Evolutionary conservation across 1,284 basidiomycete species (phyloP).

Genomic region (Erythrobasidium hasegawianum): DNA sequence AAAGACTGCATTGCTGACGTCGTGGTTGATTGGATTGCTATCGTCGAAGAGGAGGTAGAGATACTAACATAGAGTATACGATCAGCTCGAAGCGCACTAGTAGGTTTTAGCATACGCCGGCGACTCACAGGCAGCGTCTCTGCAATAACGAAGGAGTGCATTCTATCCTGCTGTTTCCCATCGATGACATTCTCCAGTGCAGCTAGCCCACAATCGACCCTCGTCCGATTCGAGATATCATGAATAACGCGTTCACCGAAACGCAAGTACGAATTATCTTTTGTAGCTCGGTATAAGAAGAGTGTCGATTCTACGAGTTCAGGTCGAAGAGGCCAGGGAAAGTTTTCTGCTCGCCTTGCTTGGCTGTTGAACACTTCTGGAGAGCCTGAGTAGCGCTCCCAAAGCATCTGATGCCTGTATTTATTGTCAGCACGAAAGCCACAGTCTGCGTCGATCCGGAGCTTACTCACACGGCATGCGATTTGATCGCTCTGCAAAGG

Average conservation of each 20-base stretch:
- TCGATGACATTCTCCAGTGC: conserved; percentile 73
- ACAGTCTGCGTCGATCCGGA: too few species aligned
- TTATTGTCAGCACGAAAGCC: too few species aligned
- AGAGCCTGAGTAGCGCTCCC: conserved; percentile 74
- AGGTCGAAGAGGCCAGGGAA: conserved; percentile 46
- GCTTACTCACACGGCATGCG: conserved; percentile 40
- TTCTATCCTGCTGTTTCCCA: conserved; percentile 75
- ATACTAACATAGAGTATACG: too few species aligned
- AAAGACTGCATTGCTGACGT: conserved; percentile 77
- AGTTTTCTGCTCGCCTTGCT: conserved; percentile 66
- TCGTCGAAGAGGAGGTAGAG: conserved; percentile 88
- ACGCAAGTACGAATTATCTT: conserved; percentile 83
- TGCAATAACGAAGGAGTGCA: conserved; percentile 52
- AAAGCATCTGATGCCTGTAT: conserved; percentile 82
- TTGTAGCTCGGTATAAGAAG: conserved; percentile 89
- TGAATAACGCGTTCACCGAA: conserved; percentile 76
- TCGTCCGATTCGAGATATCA: conserved; percentile 68
- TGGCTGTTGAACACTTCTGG: conserved; percentile 85
- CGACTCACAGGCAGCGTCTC: conserved; percentile 75
- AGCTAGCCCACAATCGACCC: conserved; percentile 77
- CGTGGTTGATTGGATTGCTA: conserved; percentile 65
- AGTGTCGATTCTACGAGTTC: conserved; percentile 92
- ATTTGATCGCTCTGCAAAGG: conserved; percentile 42
- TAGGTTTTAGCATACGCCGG: conserved; percentile 14
- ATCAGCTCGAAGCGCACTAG: not conserved